Percentiles rank a stretch among this genome's conserved stretches.
These are phyloP conservation scores for Thelephora terrestris DNA, from an alignment of 1,284 basidiomycete species.

Conservation along the genomic window DNA sequence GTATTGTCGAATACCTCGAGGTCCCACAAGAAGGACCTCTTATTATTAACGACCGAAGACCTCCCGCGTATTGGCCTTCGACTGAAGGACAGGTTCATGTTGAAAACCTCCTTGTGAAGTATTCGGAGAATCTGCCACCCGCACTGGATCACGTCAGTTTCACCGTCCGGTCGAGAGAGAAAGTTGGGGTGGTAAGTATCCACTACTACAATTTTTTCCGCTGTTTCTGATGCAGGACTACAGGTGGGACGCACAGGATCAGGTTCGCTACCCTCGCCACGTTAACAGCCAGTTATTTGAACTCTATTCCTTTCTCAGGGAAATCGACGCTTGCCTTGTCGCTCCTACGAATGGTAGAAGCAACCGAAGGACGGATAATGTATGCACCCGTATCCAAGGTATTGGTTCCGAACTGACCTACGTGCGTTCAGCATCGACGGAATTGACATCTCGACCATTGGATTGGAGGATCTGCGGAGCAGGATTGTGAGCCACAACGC, in stretches of 20 bases:
- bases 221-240: not conserved
- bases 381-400: conserved; percentile 20
- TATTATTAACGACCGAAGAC: conserved; percentile 39
- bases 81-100: conserved; percentile 44
- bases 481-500: conserved; percentile 33
- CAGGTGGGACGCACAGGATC: conserved; percentile 61
- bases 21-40: conserved; percentile 76
- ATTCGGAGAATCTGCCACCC: conserved; percentile 63
- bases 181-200: conserved; percentile 55
- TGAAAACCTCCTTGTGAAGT: conserved; percentile 60
- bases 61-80: conserved; percentile 75
- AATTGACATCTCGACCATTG: conserved; percentile 73
- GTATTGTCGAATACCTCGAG: conserved; percentile 73
- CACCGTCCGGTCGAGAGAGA: conserved; percentile 61
- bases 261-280: conserved; percentile 24
- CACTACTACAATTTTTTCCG: not conserved
- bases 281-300: not conserved
- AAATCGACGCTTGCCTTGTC: conserved; percentile 71
- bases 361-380: conserved; percentile 61
- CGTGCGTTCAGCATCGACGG: conserved; percentile 52
- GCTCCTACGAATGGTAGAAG: conserved; percentile 74
- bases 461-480: conserved; percentile 72
- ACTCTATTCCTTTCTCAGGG: conserved; percentile 25
- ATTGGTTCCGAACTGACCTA: conserved; percentile 2
- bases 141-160: conserved; percentile 67